Evolutionary conservation across 148 eudicot genomes (phyloP).

Genomic region (Rhododendron simsii): DNA sequence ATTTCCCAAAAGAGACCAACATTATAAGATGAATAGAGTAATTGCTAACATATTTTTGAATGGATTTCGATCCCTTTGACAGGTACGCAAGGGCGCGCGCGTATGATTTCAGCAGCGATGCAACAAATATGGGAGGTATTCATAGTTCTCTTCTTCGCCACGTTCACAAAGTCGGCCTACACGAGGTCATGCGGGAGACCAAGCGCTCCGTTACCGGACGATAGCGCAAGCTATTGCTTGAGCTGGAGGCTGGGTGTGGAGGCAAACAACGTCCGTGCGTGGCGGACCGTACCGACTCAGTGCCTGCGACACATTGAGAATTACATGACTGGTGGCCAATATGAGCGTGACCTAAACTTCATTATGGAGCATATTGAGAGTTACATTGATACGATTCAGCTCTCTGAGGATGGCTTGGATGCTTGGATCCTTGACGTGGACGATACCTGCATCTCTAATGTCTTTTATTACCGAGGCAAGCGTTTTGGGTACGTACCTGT

Average conservation of each 20-base stretch:
- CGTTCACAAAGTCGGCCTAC: slow-evolving; percentile 15
- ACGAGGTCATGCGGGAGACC: slow-evolving; percentile 3
- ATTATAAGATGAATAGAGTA: no score
- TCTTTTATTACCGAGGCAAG: slow-evolving; percentile 46
- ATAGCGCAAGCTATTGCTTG: slow-evolving; percentile 39
- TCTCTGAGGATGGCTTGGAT: slow-evolving; percentile 44
- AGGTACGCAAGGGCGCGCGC: background rate
- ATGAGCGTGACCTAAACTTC: slow-evolving; percentile 43
- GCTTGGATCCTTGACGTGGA: slow-evolving; percentile 87
- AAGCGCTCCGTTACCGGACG: background rate
- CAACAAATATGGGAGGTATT: slow-evolving; percentile 11
- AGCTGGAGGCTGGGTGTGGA: slow-evolving; percentile 88
- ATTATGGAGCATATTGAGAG: slow-evolving; percentile 35
- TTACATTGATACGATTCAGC: slow-evolving; percentile 38
- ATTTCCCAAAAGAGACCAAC: no score
- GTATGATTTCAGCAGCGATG: background rate
- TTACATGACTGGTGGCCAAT: slow-evolving; percentile 76
- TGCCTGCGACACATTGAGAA: slow-evolving; percentile 50
- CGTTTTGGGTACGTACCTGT: slow-evolving; percentile 51
- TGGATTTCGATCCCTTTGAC: background rate
- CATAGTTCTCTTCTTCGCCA: slow-evolving; percentile 13
- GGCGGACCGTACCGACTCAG: slow-evolving; percentile 64
- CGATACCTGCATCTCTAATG: slow-evolving; percentile 78
- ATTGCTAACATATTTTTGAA: background rate
- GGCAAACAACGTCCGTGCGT: slow-evolving; percentile 56